Conservation (phyloP, 805 yeast species). For the Metschnikowia shivogae region DNA sequence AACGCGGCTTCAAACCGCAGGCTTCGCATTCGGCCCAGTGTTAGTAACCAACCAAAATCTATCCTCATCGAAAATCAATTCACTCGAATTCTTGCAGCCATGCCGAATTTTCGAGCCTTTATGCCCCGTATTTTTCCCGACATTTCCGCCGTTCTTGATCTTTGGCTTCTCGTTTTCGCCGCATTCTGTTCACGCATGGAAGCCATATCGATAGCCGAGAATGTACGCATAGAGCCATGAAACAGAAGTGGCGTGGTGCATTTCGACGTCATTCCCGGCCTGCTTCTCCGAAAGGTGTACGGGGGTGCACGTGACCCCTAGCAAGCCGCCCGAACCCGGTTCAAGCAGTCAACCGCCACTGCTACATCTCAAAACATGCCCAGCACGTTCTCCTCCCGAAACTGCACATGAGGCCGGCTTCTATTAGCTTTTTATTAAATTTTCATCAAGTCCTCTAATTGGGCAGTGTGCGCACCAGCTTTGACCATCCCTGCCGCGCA, state of each 20-base stretch:
- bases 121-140: neutral
- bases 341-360: too few species aligned
- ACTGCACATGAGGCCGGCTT: too few species aligned
- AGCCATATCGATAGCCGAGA: neutral
- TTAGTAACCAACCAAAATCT: neutral
- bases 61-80: too few species aligned
- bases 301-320: neutral
- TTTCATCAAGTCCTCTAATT: too few species aligned
- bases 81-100: too few species aligned
- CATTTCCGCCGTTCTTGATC: neutral
- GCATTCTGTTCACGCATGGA: neutral
- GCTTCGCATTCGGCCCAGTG: neutral
- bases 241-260: neutral
- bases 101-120: neutral
- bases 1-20: constrained; percentile 1
- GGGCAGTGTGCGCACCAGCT: too few species aligned
- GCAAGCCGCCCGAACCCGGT: neutral
- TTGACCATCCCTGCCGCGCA: neutral
- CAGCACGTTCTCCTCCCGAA: too few species aligned
- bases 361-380: too few species aligned
- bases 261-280: too few species aligned
- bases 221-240: neutral
- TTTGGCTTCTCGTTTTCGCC: too few species aligned
- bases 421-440: too few species aligned
- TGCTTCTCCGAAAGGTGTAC: too few species aligned